Percentiles rank a stretch among this genome's conserved stretches.
phyloP scores from a whole-genome alignment of 805 yeast species.

The Priceomyces castillae region DNA sequence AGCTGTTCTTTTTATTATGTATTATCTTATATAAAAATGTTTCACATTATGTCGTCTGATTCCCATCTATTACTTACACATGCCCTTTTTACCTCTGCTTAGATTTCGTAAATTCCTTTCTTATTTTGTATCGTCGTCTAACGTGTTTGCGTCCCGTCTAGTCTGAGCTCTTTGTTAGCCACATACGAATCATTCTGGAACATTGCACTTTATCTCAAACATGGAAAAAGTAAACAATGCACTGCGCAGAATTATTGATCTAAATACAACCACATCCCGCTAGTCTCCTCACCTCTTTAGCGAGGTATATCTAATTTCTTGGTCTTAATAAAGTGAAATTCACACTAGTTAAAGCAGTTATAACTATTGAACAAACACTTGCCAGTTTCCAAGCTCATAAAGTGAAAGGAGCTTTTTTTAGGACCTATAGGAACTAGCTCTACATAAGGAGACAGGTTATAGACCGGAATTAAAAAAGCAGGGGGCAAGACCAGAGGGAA shows the following conservation, averaged over 20 bases:
- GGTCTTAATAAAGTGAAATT: no score
- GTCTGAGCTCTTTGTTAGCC: neutral
- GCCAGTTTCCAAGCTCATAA: no score
- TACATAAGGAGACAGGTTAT: neutral
- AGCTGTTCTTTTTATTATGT: neutral
- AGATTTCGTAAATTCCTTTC: neutral
- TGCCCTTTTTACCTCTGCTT: neutral
- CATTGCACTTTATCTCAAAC: neutral
- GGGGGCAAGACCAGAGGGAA: neutral
- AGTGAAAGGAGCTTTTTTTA: no score
- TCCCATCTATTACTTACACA: neutral
- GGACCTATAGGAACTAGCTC: no score
- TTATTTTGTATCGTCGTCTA: neutral
- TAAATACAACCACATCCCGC: constrained; percentile 3
- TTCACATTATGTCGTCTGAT: neutral
- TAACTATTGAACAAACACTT: no score
- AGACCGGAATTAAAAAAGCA: neutral
- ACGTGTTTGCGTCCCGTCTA: constrained; percentile 1
- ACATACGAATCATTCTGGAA: neutral
- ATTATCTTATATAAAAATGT: neutral
- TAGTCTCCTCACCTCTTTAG: neutral
- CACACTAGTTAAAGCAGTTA: no score
- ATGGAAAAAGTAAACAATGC: constrained; percentile 3
- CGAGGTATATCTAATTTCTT: no score
- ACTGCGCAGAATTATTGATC: neutral